phyloP scores from a whole-genome alignment of 805 yeast genomes.

The Cyberlindnera nakhonratchasimensis region DNA sequence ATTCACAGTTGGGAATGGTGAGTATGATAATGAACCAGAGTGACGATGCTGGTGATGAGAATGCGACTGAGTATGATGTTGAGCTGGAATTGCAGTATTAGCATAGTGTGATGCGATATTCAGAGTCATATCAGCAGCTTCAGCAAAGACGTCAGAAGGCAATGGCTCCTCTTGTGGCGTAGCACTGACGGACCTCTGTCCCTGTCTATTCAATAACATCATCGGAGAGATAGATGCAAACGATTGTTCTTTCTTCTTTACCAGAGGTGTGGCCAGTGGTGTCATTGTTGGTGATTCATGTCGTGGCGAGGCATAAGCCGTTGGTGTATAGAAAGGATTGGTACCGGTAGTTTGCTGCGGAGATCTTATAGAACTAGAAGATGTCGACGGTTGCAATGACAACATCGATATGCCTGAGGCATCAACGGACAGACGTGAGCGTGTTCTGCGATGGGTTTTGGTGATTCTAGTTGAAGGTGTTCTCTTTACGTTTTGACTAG shows the following conservation, averaged over 20 bases:
- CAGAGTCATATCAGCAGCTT: slow-evolving; percentile 14
- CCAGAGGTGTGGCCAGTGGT: slow-evolving; percentile 11
- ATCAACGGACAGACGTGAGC: slow-evolving; percentile 13
- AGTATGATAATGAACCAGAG: slow-evolving; percentile 1
- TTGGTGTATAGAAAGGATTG: slow-evolving; percentile 14
- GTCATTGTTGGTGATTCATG: slow-evolving; percentile 10
- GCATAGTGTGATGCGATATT: slow-evolving; percentile 14
- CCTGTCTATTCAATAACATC: slow-evolving; percentile 10
- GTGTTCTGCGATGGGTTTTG: slow-evolving; percentile 14
- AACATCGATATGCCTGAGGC: slow-evolving; percentile 10
- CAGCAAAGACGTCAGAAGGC: slow-evolving; percentile 11
- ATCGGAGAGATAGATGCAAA: slow-evolving; percentile 12
- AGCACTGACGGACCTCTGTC: neutral
- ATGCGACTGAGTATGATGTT: neutral
- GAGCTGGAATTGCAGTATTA: slow-evolving; percentile 2
- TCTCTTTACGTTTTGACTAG: slow-evolving; percentile 7
- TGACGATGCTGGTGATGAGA: slow-evolving; percentile 1
- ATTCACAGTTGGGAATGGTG: slow-evolving; percentile 2
- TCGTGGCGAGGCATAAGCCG: slow-evolving; percentile 4
- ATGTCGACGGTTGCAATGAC: slow-evolving; percentile 6
- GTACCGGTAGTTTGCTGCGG: slow-evolving; percentile 3
- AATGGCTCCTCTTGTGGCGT: slow-evolving; percentile 6
- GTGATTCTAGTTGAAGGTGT: slow-evolving; percentile 13
- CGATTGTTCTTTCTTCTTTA: neutral
- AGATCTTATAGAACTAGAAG: slow-evolving; percentile 1